Evolutionary conservation across 2,329 filamentous ascomycete species (phyloP), one percentile per base, ranked within the genome.

Genomic region (Phaeosphaeria sp.): DNA sequence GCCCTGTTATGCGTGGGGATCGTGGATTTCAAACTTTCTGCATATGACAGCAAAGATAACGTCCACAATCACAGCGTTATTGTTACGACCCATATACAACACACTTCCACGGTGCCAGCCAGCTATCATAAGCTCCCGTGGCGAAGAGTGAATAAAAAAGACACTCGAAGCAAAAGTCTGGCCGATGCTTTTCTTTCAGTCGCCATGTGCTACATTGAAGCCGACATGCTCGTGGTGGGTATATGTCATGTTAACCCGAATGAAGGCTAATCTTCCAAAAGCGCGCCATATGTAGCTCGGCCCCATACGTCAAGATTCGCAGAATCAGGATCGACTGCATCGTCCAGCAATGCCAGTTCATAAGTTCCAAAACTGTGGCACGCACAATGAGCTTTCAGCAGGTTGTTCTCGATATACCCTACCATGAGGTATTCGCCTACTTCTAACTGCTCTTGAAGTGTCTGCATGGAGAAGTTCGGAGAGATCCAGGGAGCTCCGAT

Each of bases 401-500:
- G 27, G 9, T 49, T 51, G 40, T 53, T 8, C 15, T 55, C 43
- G 7, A 43, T 20, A 43, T 55, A 57, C 5, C 25, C 24, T 7
- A 60, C 39, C 3, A 51, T 51, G 9, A 59, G 30, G 25, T 33
- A 22, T 3, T 50, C 39, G 5, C 50, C 52, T 21, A 5, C 21
- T 2, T 57, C 42, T 2, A 66, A 50, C 5, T 57, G 55, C 2
- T 21, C 3, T 27, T 46, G 51, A 8, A 66, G 39, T 11, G 42
- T 18, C n/a, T 63, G 49, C 61, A 66, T 60, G 13, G 53, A 40
- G 45, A 66, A 65, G n/a, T 57, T 44, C 22, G 42, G 21, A 5
- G 62, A 68, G 6, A 52, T 36, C 64, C 66, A 76, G 33, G 59
- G 22, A 49, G 74, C 69, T 2, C 49, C 52, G 7, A 67, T 66